These are phyloP conservation scores for Chenopodium album DNA, from an alignment of 148 eudicot genomes.

Conservation along the genomic window DNA sequence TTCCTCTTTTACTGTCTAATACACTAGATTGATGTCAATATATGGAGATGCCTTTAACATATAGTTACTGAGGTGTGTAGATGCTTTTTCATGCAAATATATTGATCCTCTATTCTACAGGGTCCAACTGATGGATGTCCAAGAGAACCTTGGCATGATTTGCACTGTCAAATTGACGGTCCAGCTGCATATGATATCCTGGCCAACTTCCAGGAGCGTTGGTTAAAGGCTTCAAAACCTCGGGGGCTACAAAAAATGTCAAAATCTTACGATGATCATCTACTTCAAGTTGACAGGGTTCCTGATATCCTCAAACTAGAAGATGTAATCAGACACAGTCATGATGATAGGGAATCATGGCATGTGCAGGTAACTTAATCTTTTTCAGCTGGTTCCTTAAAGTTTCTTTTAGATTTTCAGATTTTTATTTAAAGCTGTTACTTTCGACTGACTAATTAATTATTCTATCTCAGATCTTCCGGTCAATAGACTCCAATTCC, in stretches of 20 bases:
- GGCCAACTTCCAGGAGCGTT: constrained; percentile 82
- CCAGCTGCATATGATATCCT: constrained; percentile 95
- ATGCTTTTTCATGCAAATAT: neutral
- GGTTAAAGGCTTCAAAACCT: constrained; percentile 81
- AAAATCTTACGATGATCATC: constrained; percentile 64
- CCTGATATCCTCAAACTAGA: constrained; percentile 55
- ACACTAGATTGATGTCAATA: neutral
- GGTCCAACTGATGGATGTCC: constrained; percentile 70
- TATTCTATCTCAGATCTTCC: constrained; percentile 54
- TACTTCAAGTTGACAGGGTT: constrained; percentile 61
- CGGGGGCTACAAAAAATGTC: constrained; percentile 60
- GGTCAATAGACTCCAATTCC: constrained; percentile 95
- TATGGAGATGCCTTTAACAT: neutral
- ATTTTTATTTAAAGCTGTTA: neutral
- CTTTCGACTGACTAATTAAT: neutral
- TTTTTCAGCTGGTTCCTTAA: neutral
- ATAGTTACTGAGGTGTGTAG: neutral
- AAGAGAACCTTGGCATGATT: constrained; percentile 98
- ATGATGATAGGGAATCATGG: constrained; percentile 73
- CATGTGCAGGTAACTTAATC: constrained; percentile 67
- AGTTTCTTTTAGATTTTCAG: neutral
- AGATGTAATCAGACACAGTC: constrained; percentile 51
- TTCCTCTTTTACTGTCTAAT: constrained; percentile 1
- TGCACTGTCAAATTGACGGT: constrained; percentile 90
- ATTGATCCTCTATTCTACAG: constrained; percentile 37